Conservation (phyloP, 2,329 filamentous ascomycete genomes). For the Rhynchosporium graminicola region DNA sequence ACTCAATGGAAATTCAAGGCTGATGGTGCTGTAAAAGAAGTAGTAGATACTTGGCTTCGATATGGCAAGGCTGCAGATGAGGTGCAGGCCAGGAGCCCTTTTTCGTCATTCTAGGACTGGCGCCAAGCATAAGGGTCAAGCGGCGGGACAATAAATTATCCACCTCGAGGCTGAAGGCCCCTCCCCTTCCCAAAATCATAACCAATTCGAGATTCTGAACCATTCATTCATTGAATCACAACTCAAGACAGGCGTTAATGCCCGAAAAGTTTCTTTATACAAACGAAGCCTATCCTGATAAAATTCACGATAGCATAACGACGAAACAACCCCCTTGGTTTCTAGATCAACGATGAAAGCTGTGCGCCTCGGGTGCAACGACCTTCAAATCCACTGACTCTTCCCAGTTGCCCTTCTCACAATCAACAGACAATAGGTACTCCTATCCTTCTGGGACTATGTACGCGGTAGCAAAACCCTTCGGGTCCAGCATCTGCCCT, state of each 20-base stretch:
- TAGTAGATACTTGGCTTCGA: background rate
- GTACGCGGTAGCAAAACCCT: too few species aligned
- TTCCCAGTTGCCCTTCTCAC: background rate
- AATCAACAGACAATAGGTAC: background rate
- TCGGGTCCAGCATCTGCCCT: too few species aligned
- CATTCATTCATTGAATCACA: background rate
- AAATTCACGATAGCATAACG: background rate
- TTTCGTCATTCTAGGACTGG: slow-evolving; percentile 19
- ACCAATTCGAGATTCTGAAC: background rate
- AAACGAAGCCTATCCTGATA: background rate
- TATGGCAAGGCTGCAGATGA: slow-evolving; percentile 18
- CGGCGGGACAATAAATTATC: background rate
- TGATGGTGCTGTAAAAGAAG: background rate
- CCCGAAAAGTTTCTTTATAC: background rate
- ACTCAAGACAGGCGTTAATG: background rate
- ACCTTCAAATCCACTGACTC: slow-evolving; percentile 1
- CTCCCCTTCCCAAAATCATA: background rate
- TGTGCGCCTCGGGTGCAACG: slow-evolving; percentile 21
- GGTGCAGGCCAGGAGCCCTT: background rate
- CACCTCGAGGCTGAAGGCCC: background rate
- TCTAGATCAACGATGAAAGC: slow-evolving; percentile 22
- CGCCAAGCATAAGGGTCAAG: slow-evolving; percentile 18
- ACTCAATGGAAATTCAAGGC: background rate
- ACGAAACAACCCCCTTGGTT: too few species aligned
- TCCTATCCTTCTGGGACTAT: background rate